A percentile compares a stretch with the other conserved stretches of the same genome.
phyloP scores from a whole-genome alignment of 768 basidiomycete species.

The Psilocybe azurescens region DNA sequence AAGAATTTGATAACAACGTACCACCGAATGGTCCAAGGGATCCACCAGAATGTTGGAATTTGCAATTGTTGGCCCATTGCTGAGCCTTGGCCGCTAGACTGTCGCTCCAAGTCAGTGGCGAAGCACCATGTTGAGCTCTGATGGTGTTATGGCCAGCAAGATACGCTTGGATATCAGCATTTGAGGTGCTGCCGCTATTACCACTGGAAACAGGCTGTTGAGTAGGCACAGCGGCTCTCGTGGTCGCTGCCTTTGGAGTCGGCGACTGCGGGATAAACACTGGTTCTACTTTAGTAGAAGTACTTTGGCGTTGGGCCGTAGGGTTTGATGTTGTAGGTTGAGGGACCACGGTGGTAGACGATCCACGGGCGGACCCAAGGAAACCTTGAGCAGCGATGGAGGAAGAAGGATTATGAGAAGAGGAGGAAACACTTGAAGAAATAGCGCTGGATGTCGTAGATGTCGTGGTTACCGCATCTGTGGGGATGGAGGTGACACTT shows the following conservation, averaged over 20 bases:
- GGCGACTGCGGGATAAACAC: background rate
- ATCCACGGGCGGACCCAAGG: conserved; percentile 14
- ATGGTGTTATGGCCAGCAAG: conserved; percentile 66
- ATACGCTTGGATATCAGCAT: conserved; percentile 56
- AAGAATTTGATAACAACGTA: conserved; percentile 31
- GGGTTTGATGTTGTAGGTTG: conserved; percentile 3
- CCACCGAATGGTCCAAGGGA: conserved; percentile 68
- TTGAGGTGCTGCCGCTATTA: conserved; percentile 29
- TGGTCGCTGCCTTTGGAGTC: background rate
- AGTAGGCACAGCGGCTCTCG: conserved; percentile 11
- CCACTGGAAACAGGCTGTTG: conserved; percentile 18
- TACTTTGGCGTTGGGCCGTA: background rate
- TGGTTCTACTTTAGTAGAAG: background rate
- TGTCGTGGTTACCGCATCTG: conserved; percentile 21
- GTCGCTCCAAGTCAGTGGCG: conserved; percentile 66
- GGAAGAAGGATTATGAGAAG: conserved; percentile 14
- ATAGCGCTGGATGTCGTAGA: conserved; percentile 21
- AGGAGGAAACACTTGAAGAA: conserved; percentile 17
- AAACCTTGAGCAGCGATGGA: conserved; percentile 20
- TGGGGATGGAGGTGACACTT: conserved; percentile 23
- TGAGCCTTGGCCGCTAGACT: conserved; percentile 66
- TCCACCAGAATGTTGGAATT: conserved; percentile 73
- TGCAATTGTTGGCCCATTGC: conserved; percentile 70
- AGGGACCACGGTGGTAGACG: conserved; percentile 15
- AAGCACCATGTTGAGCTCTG: conserved; percentile 69